Evolutionary conservation across 2,329 filamentous ascomycete genomes (phyloP).

Genomic region (Trichoderma koningiopsis): DNA sequence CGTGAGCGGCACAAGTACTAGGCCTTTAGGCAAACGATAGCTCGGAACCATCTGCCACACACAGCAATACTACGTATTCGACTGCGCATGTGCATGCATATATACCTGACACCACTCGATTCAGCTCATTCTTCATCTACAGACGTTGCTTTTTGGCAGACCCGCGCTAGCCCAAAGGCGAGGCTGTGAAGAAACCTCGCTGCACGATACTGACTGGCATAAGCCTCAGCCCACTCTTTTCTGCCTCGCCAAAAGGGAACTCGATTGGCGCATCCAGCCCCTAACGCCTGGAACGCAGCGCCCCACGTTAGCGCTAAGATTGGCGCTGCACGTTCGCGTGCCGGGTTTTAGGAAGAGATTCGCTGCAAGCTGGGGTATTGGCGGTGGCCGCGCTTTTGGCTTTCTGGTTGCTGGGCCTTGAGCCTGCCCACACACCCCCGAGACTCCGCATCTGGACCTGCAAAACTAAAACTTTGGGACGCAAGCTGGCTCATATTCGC

Average conservation of each 20-base stretch:
- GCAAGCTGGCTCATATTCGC: constrained; percentile 27
- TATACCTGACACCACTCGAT: background rate
- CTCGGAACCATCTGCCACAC: background rate
- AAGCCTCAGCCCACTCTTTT: constrained; percentile 15
- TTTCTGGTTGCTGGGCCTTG: constrained; percentile 7
- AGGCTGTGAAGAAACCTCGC: constrained; percentile 6
- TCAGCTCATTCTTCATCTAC: background rate
- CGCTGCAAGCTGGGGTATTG: constrained; percentile 21
- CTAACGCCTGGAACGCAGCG: constrained; percentile 16
- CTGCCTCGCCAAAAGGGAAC: constrained; percentile 6
- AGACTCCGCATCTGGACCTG: constrained; percentile 23
- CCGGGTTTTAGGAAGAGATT: constrained; percentile 16
- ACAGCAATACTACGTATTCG: background rate
- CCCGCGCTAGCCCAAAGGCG: background rate
- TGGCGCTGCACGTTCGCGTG: constrained; percentile 26
- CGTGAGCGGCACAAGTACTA: background rate
- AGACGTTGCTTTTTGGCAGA: background rate
- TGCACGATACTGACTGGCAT: background rate
- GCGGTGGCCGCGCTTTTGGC: constrained; percentile 13
- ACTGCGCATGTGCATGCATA: background rate
- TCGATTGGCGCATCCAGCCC: constrained; percentile 7
- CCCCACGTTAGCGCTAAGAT: constrained; percentile 20
- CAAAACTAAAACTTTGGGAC: constrained; percentile 16
- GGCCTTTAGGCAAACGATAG: background rate
- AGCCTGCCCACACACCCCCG: constrained; percentile 19